A percentile compares a stretch with the other conserved stretches of the same genome.
These are phyloP conservation scores for Terfezia claveryi DNA, from an alignment of 495 filamentous ascomycete species.

Conservation along the genomic window DNA sequence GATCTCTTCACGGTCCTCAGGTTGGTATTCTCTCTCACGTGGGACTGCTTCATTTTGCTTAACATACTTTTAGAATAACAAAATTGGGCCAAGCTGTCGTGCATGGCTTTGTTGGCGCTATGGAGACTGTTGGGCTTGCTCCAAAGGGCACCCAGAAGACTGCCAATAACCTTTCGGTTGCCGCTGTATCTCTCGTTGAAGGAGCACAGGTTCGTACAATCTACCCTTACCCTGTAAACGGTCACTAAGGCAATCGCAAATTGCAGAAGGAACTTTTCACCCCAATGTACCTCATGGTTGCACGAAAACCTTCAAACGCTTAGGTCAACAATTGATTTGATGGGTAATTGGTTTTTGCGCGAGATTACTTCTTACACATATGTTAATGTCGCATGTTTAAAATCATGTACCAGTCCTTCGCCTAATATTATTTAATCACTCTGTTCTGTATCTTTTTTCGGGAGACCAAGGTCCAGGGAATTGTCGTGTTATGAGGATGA, in stretches of 20 bases:
- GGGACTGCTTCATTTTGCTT: not conserved
- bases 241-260: not conserved
- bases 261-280: slow-evolving; percentile 65
- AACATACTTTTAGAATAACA: slow-evolving; percentile 57
- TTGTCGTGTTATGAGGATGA: too few relatives aligned
- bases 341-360: too few relatives aligned
- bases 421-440: too few relatives aligned
- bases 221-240: too few relatives aligned
- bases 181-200: slow-evolving; percentile 70
- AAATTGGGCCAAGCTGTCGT: slow-evolving; percentile 51
- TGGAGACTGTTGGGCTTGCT: slow-evolving; percentile 55
- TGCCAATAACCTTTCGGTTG: slow-evolving; percentile 63
- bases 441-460: too few relatives aligned
- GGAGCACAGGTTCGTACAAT: slow-evolving; percentile 37
- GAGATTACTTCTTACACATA: too few relatives aligned
- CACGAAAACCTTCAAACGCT: slow-evolving; percentile 47
- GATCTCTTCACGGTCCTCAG: slow-evolving; percentile 46
- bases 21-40: not conserved
- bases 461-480: too few relatives aligned
- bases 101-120: slow-evolving; percentile 56
- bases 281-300: slow-evolving; percentile 98
- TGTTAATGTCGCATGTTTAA: too few relatives aligned
- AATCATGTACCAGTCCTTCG: too few relatives aligned
- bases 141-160: slow-evolving; percentile 87
- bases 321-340: not conserved